Base-by-base conservation (phyloP, 192 early-diverging fungal genomes). In the Entomortierella lignicola region DNA sequence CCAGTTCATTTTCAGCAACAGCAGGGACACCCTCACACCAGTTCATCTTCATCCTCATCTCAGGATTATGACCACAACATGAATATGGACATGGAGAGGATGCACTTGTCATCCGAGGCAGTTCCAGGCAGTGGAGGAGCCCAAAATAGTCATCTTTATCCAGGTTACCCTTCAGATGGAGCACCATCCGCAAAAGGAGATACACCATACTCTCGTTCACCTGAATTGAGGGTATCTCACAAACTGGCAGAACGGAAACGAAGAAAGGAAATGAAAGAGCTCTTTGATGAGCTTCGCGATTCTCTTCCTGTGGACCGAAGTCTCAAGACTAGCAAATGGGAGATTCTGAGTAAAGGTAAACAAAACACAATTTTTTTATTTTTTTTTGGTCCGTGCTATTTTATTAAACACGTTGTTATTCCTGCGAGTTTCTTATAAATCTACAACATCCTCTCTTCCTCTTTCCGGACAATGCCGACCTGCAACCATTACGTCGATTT, bases 251-350 rank as follows among this genome's bases (percentile, higher is more conserved):
- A 96, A 61, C 83, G 95, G 50, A 94, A 94, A 62, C 88, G 95
- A 20, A 87, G 95, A 34, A 94, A 90, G 69, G 95, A 96, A 66
- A 96, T 96, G 93, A 96, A 96, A 66, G 91, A 93, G 44, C 84
- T 96, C 30, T 96, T 96, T 88, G 95, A 96, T 81, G 90, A 93
- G 55, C 84, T 96, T 17, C 86, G 92, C 31, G 93, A 91, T 53
- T 82, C 89, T 34, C 84, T 96, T 63, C 94, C 95, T 8, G 85
- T 93, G 11, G 94, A 95, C 72, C 90, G 90, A 52, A 91, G 88
- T 43, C 80, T 93, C 30, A 93, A 94, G 55, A 87, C 94, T 42
- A 94, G 93, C 85, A 96, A 96, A 72, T 95, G 95, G 95, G 95
- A 96, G 77, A 91, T 95, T 39, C 72, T 96, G 55, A 93, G 90